Percentiles rank a stretch among this genome's conserved stretches.
Conservation (phyloP, 1,139 yeast genomes). For the Hansenula lynferdii region DNA sequence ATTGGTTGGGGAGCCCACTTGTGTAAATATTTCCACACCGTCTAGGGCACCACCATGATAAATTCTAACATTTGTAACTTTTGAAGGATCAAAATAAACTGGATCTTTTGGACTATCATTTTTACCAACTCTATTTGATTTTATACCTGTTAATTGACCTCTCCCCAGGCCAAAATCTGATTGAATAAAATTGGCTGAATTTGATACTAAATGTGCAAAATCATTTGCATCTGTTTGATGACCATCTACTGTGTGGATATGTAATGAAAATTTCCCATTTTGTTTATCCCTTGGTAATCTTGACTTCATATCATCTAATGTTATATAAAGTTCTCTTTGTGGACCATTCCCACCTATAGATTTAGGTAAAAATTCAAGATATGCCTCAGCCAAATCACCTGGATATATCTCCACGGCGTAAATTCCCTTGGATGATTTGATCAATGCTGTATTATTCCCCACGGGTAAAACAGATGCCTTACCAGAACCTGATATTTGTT, state of each 20-base stretch:
- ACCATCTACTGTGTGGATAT: slow-evolving; percentile 44
- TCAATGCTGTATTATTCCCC: slow-evolving; percentile 40
- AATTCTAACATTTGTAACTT: slow-evolving; percentile 47
- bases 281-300: slow-evolving; percentile 37
- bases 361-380: slow-evolving; percentile 56
- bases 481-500: slow-evolving; percentile 8
- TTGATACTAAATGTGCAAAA: slow-evolving; percentile 19
- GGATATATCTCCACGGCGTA: slow-evolving; percentile 59
- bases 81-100: slow-evolving; percentile 21
- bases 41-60: slow-evolving; percentile 75
- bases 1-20: slow-evolving; percentile 24
- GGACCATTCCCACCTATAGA: slow-evolving; percentile 57
- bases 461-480: slow-evolving; percentile 41
- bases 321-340: slow-evolving; percentile 44
- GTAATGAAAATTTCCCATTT: slow-evolving; percentile 39
- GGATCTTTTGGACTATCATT: slow-evolving; percentile 22
- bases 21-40: slow-evolving; percentile 48
- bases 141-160: slow-evolving; percentile 37
- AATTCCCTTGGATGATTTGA: slow-evolving; percentile 60
- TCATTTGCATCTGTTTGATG: slow-evolving; percentile 28
- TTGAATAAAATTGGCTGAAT: slow-evolving; percentile 10
- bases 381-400: slow-evolving; percentile 64
- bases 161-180: slow-evolving; percentile 37
- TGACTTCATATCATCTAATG: slow-evolving; percentile 40
- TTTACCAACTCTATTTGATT: slow-evolving; percentile 41